These are phyloP conservation scores for Ramichloridium luteum DNA, from an alignment of 2,329 filamentous ascomycete species.

Conservation along the genomic window DNA sequence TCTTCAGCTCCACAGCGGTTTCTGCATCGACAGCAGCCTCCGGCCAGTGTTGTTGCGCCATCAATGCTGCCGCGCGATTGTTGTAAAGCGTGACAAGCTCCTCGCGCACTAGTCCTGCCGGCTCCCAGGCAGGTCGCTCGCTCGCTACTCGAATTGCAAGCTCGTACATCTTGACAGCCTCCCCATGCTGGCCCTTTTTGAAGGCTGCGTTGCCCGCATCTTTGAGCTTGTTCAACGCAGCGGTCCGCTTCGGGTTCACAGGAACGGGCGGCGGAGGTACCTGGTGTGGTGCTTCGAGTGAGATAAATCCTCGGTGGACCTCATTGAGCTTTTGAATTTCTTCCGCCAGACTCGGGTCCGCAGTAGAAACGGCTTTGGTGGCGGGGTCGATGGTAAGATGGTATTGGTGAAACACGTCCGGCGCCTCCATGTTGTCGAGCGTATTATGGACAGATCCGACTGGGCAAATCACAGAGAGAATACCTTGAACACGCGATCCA, in stretches of 20 bases:
- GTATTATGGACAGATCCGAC: no score
- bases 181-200: slow-evolving; percentile 61
- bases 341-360: slow-evolving; percentile 29
- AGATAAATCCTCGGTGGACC: slow-evolving; percentile 64
- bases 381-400: slow-evolving; percentile 70
- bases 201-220: slow-evolving; percentile 75
- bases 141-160: slow-evolving; percentile 86
- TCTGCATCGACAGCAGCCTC: slow-evolving; percentile 82
- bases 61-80: slow-evolving; percentile 83
- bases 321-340: slow-evolving; percentile 60
- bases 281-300: slow-evolving; percentile 44
- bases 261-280: slow-evolving; percentile 78
- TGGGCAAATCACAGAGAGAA: no score
- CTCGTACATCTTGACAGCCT: slow-evolving; percentile 70
- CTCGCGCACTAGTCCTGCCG: slow-evolving; percentile 67
- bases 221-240: slow-evolving; percentile 79
- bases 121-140: slow-evolving; percentile 75
- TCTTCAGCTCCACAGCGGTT: slow-evolving; percentile 76
- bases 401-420: slow-evolving; percentile 66
- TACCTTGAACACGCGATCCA: no score
- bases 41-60: slow-evolving; percentile 69
- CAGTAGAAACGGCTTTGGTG: slow-evolving; percentile 57
- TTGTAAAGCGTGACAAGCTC: slow-evolving; percentile 69
- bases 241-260: slow-evolving; percentile 82
- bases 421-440: slow-evolving; percentile 18